Conservation (phyloP, 108 stramenopile genomes). For the Fragilaria radians region DNA sequence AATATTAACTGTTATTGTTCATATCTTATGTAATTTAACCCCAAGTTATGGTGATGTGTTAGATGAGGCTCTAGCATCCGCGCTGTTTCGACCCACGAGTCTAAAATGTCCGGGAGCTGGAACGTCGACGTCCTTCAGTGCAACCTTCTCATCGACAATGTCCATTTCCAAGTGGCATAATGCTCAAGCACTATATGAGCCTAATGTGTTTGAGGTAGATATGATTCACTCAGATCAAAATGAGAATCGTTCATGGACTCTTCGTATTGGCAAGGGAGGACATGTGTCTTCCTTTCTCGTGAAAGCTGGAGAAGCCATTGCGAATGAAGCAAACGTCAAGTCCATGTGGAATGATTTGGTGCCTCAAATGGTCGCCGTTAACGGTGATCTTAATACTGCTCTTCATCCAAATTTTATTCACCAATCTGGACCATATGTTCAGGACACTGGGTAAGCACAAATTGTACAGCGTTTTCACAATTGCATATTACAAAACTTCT, state of each 20-base stretch:
- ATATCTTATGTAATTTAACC: too few species aligned
- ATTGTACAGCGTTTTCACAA: too few species aligned
- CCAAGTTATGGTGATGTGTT: background rate
- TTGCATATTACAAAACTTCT: too few species aligned
- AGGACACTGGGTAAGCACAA: background rate
- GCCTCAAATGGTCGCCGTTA: background rate
- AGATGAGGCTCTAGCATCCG: background rate
- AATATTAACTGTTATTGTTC: too few species aligned
- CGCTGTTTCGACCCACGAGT: background rate
- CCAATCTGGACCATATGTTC: background rate
- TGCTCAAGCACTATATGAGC: background rate
- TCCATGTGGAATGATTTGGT: slow-evolving; percentile 1
- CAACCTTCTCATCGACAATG: background rate
- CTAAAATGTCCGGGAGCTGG: background rate
- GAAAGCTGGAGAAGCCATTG: background rate
- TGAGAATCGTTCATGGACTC: background rate
- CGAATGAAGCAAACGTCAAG: background rate
- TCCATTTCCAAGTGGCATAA: background rate
- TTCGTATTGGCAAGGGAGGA: slow-evolving; percentile 2
- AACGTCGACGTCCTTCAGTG: background rate
- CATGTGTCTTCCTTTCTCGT: background rate
- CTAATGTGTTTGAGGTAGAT: background rate
- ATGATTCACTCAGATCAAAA: background rate
- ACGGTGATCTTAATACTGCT: too few species aligned
- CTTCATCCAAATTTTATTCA: too few species aligned